These are phyloP conservation scores for Ophiognomonia clavigignenti-juglandacearum DNA, from an alignment of 2,329 filamentous ascomycete species.

Conservation along the genomic window DNA sequence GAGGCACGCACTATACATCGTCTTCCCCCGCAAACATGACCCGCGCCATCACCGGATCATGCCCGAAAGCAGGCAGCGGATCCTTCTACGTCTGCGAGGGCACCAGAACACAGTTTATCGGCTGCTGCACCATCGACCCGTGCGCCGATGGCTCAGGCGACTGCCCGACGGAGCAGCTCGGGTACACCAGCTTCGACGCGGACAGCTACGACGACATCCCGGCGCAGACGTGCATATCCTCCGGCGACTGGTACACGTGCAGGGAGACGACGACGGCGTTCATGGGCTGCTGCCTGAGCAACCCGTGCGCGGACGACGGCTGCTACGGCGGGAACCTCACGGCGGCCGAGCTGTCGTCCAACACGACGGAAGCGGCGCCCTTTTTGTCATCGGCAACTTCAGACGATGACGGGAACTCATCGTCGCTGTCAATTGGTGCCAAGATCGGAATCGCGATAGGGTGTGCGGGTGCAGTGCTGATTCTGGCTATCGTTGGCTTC, in stretches of 20 bases:
- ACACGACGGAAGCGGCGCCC: slow-evolving; percentile 12
- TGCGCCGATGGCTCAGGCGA: slow-evolving; percentile 26
- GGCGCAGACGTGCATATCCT: slow-evolving; percentile 26
- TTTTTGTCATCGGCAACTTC: slow-evolving; percentile 17
- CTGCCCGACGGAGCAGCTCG: slow-evolving; percentile 28
- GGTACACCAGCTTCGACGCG: slow-evolving; percentile 24
- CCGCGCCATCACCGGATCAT: slow-evolving; percentile 19
- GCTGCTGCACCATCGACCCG: slow-evolving; percentile 34
- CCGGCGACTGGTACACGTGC: slow-evolving; percentile 31
- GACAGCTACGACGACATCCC: slow-evolving; percentile 23
- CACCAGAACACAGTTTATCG: slow-evolving; percentile 29
- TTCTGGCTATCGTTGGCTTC: not conserved
- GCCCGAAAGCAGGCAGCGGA: slow-evolving; percentile 22
- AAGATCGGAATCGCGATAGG: slow-evolving; percentile 18
- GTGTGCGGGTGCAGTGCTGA: slow-evolving; percentile 6
- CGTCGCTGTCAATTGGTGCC: slow-evolving; percentile 12
- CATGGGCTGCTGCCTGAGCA: slow-evolving; percentile 33
- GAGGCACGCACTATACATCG: too few relatives aligned
- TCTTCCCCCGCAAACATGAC: too few relatives aligned
- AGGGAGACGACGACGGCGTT: slow-evolving; percentile 26
- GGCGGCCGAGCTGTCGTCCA: slow-evolving; percentile 22
- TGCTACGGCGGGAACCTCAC: slow-evolving; percentile 22
- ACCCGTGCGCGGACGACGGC: slow-evolving; percentile 25
- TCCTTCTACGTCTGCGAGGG: slow-evolving; percentile 32
- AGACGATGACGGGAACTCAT: not conserved